Conservation (phyloP, 2,329 filamentous ascomycete species). For the Penicillium aurantiogriseum region DNA sequence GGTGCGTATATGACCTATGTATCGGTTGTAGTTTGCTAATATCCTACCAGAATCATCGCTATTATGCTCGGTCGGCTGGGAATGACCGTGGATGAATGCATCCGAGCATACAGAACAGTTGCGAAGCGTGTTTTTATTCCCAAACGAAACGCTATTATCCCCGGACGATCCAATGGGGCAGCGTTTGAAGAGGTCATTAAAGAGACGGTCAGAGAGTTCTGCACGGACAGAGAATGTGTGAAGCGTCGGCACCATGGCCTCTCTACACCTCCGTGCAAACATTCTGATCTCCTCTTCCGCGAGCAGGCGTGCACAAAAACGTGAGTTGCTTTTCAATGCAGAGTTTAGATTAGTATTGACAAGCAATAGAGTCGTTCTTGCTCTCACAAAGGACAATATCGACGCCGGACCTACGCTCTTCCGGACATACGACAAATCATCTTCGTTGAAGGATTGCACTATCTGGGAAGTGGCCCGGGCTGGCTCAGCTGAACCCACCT, state of each 20-base stretch:
- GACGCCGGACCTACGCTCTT: not conserved
- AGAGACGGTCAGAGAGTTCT: not conserved
- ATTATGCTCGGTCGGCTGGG: constrained; percentile 1
- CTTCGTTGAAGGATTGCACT: not conserved
- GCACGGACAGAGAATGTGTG: not conserved
- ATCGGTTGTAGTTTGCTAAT: not conserved
- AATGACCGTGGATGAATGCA: constrained; percentile 5
- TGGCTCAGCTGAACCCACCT: not conserved
- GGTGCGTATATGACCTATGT: not conserved
- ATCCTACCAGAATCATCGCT: not conserved
- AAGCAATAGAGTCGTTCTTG: not conserved
- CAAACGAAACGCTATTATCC: not conserved
- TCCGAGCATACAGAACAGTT: not conserved
- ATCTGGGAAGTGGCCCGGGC: constrained; percentile 1
- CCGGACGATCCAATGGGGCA: not conserved
- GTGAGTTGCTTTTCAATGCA: not conserved
- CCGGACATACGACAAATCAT: not conserved
- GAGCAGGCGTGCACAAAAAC: constrained; percentile 1
- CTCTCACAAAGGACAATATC: not conserved
- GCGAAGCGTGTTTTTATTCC: not conserved
- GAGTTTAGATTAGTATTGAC: not conserved
- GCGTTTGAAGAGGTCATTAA: not conserved
- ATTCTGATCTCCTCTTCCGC: not conserved
- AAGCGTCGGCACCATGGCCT: not conserved
- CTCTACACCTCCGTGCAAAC: not conserved